Conservation (phyloP, 31 red algal species). For the Porphyra umbilicalis region DNA sequence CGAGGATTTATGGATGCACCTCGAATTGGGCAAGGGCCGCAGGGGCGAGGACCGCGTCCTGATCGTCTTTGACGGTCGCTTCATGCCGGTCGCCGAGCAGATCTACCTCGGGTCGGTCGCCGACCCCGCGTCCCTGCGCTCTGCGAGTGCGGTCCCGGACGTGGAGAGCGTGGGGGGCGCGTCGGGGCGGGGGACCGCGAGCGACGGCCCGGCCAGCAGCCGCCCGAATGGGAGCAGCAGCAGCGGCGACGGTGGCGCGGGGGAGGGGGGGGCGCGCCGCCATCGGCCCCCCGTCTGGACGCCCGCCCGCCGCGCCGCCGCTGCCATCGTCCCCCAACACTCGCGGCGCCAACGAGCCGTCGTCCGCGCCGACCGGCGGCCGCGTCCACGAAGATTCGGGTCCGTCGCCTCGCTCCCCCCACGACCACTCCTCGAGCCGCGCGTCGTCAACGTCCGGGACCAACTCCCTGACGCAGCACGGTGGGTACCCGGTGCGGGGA, state of each 20-base stretch:
- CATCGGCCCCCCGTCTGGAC: too few species aligned
- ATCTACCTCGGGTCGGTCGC: background rate
- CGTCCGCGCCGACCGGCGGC: too few species aligned
- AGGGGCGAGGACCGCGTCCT: conserved; percentile 8
- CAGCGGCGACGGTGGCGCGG: background rate
- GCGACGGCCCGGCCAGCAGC: background rate
- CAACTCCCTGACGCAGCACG: background rate
- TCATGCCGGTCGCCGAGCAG: conserved; percentile 8
- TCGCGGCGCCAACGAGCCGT: background rate
- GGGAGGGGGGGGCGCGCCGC: too few species aligned
- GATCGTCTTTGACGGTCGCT: conserved; percentile 2
- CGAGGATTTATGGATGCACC: background rate
- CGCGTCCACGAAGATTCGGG: too few species aligned
- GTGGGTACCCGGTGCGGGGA: too few species aligned
- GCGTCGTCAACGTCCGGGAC: background rate
- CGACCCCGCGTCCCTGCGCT: background rate
- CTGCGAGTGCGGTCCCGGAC: background rate
- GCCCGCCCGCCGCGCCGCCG: background rate
- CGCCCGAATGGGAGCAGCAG: background rate
- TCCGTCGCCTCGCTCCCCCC: background rate
- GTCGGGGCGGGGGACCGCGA: too few species aligned
- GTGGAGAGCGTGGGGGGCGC: background rate
- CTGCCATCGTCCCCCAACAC: background rate
- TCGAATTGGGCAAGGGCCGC: conserved; percentile 3
- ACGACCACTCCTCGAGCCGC: background rate